Conservation (phyloP, 331 rosid species). For the Phaseolus coccineus region DNA sequence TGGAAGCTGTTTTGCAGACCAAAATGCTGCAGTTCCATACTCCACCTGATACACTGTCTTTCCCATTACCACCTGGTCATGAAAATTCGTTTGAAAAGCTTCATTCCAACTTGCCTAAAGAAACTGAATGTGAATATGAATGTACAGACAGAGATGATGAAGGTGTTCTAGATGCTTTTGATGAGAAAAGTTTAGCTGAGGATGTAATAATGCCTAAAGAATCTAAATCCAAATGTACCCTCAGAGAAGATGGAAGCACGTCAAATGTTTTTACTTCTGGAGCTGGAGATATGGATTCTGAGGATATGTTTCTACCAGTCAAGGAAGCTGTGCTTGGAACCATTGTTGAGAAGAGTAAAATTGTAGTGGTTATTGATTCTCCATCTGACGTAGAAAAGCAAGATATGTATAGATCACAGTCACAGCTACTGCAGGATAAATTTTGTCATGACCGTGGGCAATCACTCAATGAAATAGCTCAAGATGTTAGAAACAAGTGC, state of each 20-base stretch:
- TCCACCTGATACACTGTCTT: conserved; percentile 17
- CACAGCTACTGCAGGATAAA: conserved; percentile 29
- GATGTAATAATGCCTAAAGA: conserved; percentile 25
- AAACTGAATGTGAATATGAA: conserved; percentile 32
- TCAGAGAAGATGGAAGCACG: conserved; percentile 12
- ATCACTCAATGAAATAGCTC: conserved; percentile 27
- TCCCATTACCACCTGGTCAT: neutral
- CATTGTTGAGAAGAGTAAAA: conserved; percentile 29
- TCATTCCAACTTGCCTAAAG: conserved; percentile 5
- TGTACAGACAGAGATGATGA: conserved; percentile 9
- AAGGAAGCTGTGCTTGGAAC: conserved; percentile 33
- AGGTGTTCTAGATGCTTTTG: conserved; percentile 20
- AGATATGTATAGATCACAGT: conserved; percentile 27
- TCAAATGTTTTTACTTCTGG: conserved; percentile 19
- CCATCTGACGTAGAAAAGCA: conserved; percentile 29
- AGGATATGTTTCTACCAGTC: neutral
- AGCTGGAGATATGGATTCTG: conserved; percentile 25
- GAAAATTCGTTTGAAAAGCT: conserved; percentile 37
- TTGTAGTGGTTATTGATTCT: conserved; percentile 26
- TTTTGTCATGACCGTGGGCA: conserved; percentile 35
- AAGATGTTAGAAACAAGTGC: conserved; percentile 33
- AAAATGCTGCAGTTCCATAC: conserved; percentile 19
- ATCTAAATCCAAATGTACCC: conserved; percentile 11
- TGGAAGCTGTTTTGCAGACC: conserved; percentile 44
- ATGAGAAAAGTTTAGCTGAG: neutral